These are phyloP conservation scores for Aegilops bicornis DNA, from an alignment of 176 grass and related monocot species.

Conservation along the genomic window DNA sequence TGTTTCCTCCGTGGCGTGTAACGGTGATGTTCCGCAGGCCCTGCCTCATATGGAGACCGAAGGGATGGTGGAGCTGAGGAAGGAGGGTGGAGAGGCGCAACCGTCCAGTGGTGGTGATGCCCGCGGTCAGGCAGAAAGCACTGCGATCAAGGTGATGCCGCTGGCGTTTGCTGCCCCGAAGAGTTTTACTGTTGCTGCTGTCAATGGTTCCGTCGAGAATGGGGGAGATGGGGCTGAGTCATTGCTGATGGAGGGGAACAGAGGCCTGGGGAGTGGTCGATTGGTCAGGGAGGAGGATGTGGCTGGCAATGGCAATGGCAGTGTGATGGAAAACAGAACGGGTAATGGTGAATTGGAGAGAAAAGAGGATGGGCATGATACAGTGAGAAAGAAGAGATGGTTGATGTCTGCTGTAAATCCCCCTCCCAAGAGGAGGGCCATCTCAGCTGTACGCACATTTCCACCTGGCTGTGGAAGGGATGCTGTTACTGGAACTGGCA, in stretches of 20 bases:
- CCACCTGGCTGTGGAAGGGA: conserved; percentile 49
- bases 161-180: background rate
- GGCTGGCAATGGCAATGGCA: conserved; percentile 2
- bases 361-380: background rate
- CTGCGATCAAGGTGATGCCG: background rate
- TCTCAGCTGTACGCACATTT: conserved; percentile 44
- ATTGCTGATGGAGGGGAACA: background rate
- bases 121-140: background rate
- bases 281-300: background rate
- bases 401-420: conserved; percentile 44
- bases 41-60: background rate
- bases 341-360: conserved; percentile 6
- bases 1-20: background rate
- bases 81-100: background rate
- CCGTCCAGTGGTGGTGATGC: background rate
- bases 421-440: conserved; percentile 44
- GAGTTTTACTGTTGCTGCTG: background rate
- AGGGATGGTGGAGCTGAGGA: background rate
- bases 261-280: background rate
- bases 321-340: background rate
- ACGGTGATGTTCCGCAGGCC: background rate
- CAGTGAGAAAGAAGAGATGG: conserved; percentile 36
- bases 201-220: background rate
- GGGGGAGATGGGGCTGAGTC: background rate
- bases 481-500: background rate